A percentile compares a stretch with the other conserved stretches of the same genome.
Conservation (phyloP, 2,329 filamentous ascomycete genomes). For the Incumbomyces delicatus region DNA sequence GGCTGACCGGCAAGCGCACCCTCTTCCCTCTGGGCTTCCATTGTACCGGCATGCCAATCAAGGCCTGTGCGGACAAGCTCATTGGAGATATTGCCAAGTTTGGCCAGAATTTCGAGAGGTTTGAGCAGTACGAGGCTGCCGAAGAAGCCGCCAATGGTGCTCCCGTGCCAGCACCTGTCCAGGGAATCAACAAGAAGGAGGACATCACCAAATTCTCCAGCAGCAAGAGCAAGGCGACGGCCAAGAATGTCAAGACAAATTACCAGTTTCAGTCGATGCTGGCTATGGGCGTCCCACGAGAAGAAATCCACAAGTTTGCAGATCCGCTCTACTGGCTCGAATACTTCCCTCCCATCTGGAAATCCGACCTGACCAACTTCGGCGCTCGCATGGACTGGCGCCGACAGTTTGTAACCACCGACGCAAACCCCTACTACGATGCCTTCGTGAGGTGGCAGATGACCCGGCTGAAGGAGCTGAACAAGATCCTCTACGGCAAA, state of each 20-base stretch:
- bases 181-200: constrained; percentile 54
- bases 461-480: constrained; percentile 20
- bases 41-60: constrained; percentile 96
- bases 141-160: constrained; percentile 36
- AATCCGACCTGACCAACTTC: constrained; percentile 69
- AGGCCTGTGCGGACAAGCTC: constrained; percentile 92
- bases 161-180: constrained; percentile 48
- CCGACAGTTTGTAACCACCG: constrained; percentile 84
- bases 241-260: constrained; percentile 86
- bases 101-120: constrained; percentile 73
- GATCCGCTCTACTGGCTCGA: constrained; percentile 87
- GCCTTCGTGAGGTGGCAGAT: constrained; percentile 78
- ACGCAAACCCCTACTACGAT: constrained; percentile 95
- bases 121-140: constrained; percentile 52
- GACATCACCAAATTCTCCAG: constrained; percentile 86
- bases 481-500: constrained; percentile 52
- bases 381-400: constrained; percentile 89
- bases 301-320: constrained; percentile 88
- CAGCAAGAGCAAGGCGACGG: constrained; percentile 84
- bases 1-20: constrained; percentile 81
- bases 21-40: constrained; percentile 93
- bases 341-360: constrained; percentile 76
- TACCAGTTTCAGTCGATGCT: constrained; percentile 96
- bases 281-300: constrained; percentile 72
- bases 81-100: constrained; percentile 82